Evolutionary conservation across 768 basidiomycete species (phyloP).

Genomic region (Omphalotus guepiniiformis): DNA sequence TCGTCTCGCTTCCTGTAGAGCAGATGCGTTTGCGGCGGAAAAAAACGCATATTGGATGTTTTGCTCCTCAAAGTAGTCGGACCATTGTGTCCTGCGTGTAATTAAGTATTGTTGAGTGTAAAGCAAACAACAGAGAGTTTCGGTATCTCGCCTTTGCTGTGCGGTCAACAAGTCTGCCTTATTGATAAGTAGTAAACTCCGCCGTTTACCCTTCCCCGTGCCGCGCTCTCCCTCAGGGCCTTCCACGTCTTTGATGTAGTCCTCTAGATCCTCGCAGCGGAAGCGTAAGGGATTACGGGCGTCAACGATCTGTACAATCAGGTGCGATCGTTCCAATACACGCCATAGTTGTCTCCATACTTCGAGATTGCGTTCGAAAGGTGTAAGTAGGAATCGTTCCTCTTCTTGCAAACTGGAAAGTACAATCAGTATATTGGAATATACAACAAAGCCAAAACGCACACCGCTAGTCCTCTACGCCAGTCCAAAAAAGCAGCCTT

Average conservation of each 20-base stretch:
- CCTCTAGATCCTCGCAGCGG: constrained; percentile 87
- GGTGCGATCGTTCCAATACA: constrained; percentile 90
- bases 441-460: constrained; percentile 26
- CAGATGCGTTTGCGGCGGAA: constrained; percentile 85
- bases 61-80: constrained; percentile 81
- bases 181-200: constrained; percentile 84
- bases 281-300: constrained; percentile 92
- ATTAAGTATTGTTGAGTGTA: not conserved
- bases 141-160: constrained; percentile 65
- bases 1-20: constrained; percentile 71
- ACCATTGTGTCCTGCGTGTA: constrained; percentile 69
- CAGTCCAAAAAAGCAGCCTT: constrained; percentile 89
- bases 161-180: constrained; percentile 90
- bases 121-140: not conserved
- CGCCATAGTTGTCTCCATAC: constrained; percentile 99
- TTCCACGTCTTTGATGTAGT: constrained; percentile 81
- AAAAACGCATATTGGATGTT: constrained; percentile 85
- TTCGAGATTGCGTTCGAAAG: constrained; percentile 96
- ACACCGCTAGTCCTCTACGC: constrained; percentile 91
- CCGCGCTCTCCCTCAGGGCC: constrained; percentile 78
- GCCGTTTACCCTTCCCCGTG: constrained; percentile 67
- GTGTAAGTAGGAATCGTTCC: constrained; percentile 86
- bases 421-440: not conserved
- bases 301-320: constrained; percentile 94
- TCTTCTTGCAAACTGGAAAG: constrained; percentile 73